Conservation (phyloP, 495 filamentous ascomycete genomes). For the Penicillium steckii region DNA sequence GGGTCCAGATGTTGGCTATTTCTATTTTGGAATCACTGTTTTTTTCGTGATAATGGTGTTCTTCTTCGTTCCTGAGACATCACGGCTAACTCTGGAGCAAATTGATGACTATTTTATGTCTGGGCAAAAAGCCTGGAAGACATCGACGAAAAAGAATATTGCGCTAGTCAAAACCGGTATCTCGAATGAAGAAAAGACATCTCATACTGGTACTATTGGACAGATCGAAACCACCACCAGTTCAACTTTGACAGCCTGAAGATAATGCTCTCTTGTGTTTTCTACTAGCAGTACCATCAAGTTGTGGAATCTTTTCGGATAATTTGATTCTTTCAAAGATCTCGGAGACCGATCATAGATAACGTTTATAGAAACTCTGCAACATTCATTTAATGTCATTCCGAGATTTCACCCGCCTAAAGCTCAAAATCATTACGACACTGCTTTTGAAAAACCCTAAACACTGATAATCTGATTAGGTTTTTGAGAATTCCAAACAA, state of each 20-base stretch:
- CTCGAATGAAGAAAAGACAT: not conserved
- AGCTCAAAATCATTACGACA: too few species aligned
- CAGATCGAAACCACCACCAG: not conserved
- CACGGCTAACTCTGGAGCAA: constrained; percentile 26
- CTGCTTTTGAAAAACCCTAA: too few species aligned
- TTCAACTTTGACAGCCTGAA: not conserved
- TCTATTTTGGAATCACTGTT: constrained; percentile 26
- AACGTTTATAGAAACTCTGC: too few species aligned
- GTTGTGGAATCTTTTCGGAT: too few species aligned
- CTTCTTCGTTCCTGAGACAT: constrained; percentile 29
- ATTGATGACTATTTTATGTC: constrained; percentile 30
- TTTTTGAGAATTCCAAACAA: too few species aligned
- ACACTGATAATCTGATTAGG: too few species aligned
- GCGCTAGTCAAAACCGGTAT: not conserved
- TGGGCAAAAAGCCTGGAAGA: constrained; percentile 20
- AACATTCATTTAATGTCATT: too few species aligned
- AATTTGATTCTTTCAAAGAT: too few species aligned
- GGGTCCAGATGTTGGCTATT: constrained; percentile 31
- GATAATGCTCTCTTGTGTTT: not conserved
- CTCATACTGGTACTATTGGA: not conserved
- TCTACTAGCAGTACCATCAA: too few species aligned
- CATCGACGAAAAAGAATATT: constrained; percentile 20
- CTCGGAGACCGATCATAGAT: not conserved
- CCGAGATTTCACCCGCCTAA: too few species aligned
- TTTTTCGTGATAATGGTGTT: constrained; percentile 16